Base-by-base conservation (phyloP, 148 eudicot genomes). In the Beta vulgaris region DNA sequence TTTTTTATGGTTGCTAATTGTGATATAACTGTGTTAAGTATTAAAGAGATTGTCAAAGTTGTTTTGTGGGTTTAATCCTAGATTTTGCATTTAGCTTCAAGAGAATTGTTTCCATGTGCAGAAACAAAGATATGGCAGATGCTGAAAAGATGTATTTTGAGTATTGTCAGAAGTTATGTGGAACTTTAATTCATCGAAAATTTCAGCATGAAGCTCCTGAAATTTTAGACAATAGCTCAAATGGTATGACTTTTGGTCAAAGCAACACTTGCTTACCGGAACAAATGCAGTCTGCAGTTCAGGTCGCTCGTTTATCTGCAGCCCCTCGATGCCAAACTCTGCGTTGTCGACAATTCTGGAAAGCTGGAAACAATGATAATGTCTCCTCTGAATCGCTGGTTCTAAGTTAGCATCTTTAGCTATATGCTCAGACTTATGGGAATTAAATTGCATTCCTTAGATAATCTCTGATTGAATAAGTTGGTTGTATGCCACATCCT, bases 341-440 rank as follows among this genome's bases (percentile, higher is more conserved):
- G 23, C 67, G 89, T 53, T 89, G 94, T 82, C 93, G 98, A 63
- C 94, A 91, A 72, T 91, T 93, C 74, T 93, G 98, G 98, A 93
- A 82, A 87, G 90, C 97, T 76, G 97, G 97, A 77, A 78, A 85
- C 78, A 91, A 93, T 73, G 81, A 86, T 11, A 86, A 84, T 58
- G 74, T 77, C 48, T 73, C 80, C 67, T 77, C 85, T 18, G 88
- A 84, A 76, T 72, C 91, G 32, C 79, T 68, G 15, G 68, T 68
- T 74, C 85, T 78, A 87, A 82, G 98, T 93, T 85, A 64, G 84
- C 29, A 0, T 75, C 74, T 31, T 23, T 64, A 39, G n/a, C 19
- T 59, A 70, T 63, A 57, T 39, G 61, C 69, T 59, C 28, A 63
- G 68, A 69, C 15, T 77, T 55, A 18, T 44, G 34, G 11, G 48